Evolutionary conservation across 164 flowering plant genomes (phyloP), one percentile per base, ranked within the genome.

Genomic region (Taxillus chinensis): DNA sequence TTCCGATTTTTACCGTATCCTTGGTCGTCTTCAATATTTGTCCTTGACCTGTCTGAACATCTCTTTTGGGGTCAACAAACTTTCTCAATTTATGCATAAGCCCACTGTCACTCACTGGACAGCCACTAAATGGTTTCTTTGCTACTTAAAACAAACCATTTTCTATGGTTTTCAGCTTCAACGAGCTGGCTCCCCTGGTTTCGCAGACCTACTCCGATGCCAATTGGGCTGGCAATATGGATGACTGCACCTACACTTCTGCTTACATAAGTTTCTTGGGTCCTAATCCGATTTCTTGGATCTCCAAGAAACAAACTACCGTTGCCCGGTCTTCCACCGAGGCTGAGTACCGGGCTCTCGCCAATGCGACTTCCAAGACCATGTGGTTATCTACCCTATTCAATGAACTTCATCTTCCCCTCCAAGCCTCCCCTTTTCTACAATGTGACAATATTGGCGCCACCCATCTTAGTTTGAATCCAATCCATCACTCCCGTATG

Each of bases 1-100:
- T n/a, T 63, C 27, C 11, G 40, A 12, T 7, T 43, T 10, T 60
- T 16, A 49, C 4, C 59, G 15, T 4, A 45, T 41, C 6, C 11
- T 60, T 45, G 68, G 73, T 5, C 5, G 57, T 3, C 60, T 70
- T 2, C 64, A 70, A 40, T 70, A 64, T n/a, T 57, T 64, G 0
- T 53, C 43, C 3, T 40, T 65, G 55, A 60, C 68, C 17, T 3
- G 65, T 4, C 65, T 61, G 0, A 57, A 70, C 38, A 39, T 70
- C 6, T 9, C 58, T 4, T 64, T 39, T 49, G 38, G 45, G 16
- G 55, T 65, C 12, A 70, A 70, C 39, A 56, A 61, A 14, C 10
- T 65, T 4, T 39, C 59, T n/a, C 49, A 56, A 9, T 70, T 55
- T 39, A 70, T 55, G 64, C 62, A 61, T 12, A 0, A 8, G 48